These are phyloP conservation scores for Sarocladium brachiariae DNA, from an alignment of 2,329 filamentous ascomycete genomes.

Conservation along the genomic window DNA sequence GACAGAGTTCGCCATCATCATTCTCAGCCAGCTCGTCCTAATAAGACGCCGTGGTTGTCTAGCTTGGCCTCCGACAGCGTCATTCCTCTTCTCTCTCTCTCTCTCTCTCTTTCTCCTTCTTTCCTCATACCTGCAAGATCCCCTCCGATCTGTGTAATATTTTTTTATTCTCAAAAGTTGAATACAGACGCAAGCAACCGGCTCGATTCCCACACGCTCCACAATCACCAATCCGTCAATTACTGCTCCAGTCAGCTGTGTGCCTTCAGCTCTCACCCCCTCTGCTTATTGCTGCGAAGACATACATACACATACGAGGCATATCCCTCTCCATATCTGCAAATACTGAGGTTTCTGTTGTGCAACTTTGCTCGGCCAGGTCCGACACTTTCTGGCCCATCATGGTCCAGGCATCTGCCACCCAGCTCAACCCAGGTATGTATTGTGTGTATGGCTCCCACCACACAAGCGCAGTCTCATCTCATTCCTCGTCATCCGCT, in stretches of 20 bases:
- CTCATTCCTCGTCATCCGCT: background rate
- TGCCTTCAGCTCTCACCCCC: too few species aligned
- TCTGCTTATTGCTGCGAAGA: too few species aligned
- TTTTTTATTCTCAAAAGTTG: too few species aligned
- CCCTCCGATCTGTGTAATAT: too few species aligned
- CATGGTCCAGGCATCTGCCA: conserved; percentile 10
- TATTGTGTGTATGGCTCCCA: background rate
- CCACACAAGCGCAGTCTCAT: conserved; percentile 5
- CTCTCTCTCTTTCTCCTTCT: background rate
- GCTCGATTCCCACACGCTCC: background rate
- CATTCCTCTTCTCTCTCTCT: background rate
- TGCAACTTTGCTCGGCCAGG: background rate
- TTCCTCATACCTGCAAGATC: too few species aligned
- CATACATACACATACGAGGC: background rate
- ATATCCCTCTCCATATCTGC: background rate
- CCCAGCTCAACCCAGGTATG: conserved; percentile 10
- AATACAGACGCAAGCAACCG: too few species aligned
- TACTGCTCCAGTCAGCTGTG: too few species aligned
- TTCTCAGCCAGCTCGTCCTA: background rate
- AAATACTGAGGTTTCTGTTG: background rate
- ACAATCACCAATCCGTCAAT: background rate
- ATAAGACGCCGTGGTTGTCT: background rate
- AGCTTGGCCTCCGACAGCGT: background rate
- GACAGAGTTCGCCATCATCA: conserved; percentile 8
- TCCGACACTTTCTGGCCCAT: conserved; percentile 3